A percentile compares a stretch with the other conserved stretches of the same genome.
Conservation (phyloP, 139 green algal genomes). For the Tetraselmis chui region DNA sequence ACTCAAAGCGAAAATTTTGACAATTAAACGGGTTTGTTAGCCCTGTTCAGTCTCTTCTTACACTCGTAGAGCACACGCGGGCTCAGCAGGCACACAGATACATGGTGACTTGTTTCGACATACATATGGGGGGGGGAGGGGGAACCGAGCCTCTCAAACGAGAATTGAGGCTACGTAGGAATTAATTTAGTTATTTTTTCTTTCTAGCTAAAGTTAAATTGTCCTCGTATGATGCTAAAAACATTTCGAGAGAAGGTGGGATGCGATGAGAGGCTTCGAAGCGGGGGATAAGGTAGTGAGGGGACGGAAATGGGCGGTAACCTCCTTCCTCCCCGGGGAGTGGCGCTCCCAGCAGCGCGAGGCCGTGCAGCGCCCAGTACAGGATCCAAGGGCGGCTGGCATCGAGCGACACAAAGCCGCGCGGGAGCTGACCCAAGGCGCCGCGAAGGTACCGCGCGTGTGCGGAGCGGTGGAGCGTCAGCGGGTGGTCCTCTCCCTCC, state of each 20-base stretch:
- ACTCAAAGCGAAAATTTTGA: no score
- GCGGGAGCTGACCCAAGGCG: conserved; percentile 41
- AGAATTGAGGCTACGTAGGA: no score
- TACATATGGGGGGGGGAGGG: no score
- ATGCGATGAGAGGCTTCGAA: background rate
- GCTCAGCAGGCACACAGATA: no score
- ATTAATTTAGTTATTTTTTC: no score
- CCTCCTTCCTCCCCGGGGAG: conserved; percentile 1
- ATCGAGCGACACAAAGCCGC: conserved; percentile 64
- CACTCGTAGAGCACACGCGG: no score
- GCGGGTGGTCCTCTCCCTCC: background rate
- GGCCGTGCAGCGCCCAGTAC: conserved; percentile 85
- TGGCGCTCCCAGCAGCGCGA: conserved; percentile 66
- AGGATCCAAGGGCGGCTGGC: conserved; percentile 81
- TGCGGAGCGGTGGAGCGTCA: conserved; percentile 39
- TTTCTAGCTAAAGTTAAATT: background rate
- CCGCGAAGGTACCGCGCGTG: conserved; percentile 55
- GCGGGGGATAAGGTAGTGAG: background rate
- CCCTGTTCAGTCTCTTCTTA: no score
- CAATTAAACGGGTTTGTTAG: no score
- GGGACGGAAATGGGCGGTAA: no score
- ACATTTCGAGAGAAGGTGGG: background rate
- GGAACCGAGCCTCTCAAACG: no score
- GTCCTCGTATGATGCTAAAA: conserved; percentile 19
- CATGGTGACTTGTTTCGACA: no score